Evolutionary conservation across 2,329 filamentous ascomycete genomes (phyloP).

Genomic region (Paecilomyces sp.): DNA sequence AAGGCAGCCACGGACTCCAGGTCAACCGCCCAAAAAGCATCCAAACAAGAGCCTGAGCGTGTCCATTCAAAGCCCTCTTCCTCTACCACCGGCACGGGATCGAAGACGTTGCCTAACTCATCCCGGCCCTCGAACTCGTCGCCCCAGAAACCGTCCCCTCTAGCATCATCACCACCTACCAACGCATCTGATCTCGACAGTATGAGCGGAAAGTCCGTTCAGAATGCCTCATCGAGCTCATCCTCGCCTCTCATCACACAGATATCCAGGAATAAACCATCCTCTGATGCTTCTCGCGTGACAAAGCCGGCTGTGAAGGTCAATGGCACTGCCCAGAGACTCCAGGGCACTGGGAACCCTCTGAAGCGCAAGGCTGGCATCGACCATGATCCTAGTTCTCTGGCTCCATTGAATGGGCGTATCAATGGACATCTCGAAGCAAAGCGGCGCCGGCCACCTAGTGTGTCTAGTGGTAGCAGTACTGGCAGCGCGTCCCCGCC

Average conservation of each 20-base stretch:
- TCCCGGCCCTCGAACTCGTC: conserved; percentile 38
- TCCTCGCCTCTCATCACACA: conserved; percentile 40
- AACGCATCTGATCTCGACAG: conserved; percentile 53
- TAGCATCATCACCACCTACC: conserved; percentile 54
- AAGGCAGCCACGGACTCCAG: conserved; percentile 8
- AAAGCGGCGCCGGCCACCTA: conserved; percentile 31
- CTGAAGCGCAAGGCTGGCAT: conserved; percentile 36
- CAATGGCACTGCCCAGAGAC: conserved; percentile 21
- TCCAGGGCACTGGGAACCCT: conserved; percentile 20
- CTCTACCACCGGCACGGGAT: conserved; percentile 21
- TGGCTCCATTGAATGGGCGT: conserved; percentile 14
- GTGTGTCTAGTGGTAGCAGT: conserved; percentile 32
- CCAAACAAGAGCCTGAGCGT: conserved; percentile 14
- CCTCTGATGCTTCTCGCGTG: conserved; percentile 10
- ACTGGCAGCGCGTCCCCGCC: conserved; percentile 35
- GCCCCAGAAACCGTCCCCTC: conserved; percentile 55
- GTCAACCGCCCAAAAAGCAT: conserved; percentile 16
- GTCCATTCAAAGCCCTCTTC: conserved; percentile 18
- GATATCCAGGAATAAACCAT: conserved; percentile 19
- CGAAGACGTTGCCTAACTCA: conserved; percentile 28
- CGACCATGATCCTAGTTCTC: conserved; percentile 18
- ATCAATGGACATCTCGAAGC: conserved; percentile 34
- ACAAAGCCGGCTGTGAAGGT: conserved; percentile 14
- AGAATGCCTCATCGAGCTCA: conserved; percentile 38
- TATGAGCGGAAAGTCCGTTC: conserved; percentile 32